A percentile compares a stretch with the other conserved stretches of the same genome.
Evolutionary conservation across 148 eudicot genomes (phyloP).

Genomic region (Heliosperma pusillum): DNA sequence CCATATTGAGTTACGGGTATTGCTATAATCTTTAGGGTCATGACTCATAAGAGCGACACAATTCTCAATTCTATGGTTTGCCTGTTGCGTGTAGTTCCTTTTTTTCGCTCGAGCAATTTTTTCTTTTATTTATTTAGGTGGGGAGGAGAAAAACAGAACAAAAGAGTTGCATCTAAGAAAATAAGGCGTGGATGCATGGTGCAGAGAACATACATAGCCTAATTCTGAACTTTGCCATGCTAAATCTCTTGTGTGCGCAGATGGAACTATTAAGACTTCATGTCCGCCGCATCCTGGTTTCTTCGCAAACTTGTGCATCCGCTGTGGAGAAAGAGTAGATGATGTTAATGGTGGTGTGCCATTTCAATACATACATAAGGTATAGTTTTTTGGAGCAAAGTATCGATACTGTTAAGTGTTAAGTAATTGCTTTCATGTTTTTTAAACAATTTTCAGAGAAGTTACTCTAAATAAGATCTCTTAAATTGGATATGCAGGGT

Average conservation of each 20-base stretch:
- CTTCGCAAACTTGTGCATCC: slow-evolving; percentile 33
- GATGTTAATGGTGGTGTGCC: slow-evolving; percentile 61
- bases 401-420: neutral
- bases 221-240: neutral
- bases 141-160: neutral
- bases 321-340: slow-evolving; percentile 55
- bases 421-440: neutral
- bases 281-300: slow-evolving; percentile 41
- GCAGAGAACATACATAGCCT: neutral
- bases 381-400: slow-evolving; percentile 23
- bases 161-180: neutral
- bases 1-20: neutral
- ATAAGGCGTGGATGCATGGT: neutral
- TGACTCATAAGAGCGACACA: neutral
- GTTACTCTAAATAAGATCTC: neutral
- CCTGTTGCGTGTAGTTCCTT: slow-evolving; percentile 3
- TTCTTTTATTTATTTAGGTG: neutral
- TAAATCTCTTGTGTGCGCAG: slow-evolving; percentile 18
- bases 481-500: slow-evolving; percentile 39
- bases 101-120: neutral
- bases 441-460: neutral
- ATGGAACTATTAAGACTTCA: slow-evolving; percentile 16
- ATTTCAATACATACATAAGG: slow-evolving; percentile 76
- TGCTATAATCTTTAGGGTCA: neutral
- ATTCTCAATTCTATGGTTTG: neutral